Percentiles rank a stretch among this genome's conserved stretches.
phyloP scores from a whole-genome alignment of 2,329 filamentous ascomycete species.

The Arachnomyces sp. region DNA sequence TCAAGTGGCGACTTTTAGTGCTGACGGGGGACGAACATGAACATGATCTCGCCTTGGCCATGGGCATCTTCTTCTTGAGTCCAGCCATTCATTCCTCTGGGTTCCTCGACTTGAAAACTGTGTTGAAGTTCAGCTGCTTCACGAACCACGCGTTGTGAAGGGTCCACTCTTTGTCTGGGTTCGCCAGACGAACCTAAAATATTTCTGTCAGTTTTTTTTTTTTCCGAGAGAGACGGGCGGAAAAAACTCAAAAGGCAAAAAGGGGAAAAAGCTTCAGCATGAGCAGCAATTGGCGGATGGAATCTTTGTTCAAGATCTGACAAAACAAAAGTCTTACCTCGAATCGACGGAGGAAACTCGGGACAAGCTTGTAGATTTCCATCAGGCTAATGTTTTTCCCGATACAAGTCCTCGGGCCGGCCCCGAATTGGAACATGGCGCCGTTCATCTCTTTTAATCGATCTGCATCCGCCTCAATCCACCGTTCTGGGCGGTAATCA shows the following conservation, averaged over 20 bases:
- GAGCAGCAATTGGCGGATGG: no score
- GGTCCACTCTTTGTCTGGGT: constrained; percentile 28
- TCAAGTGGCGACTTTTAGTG: no score
- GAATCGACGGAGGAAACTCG: constrained; percentile 40
- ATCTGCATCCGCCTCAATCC: constrained; percentile 37
- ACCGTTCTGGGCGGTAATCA: constrained; percentile 43
- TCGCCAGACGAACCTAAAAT: constrained; percentile 7
- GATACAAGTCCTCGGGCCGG: constrained; percentile 45
- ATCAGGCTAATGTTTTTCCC: constrained; percentile 28
- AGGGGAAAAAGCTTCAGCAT: not conserved
- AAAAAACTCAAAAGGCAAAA: not conserved
- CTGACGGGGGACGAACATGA: no score
- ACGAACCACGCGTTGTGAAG: constrained; percentile 48
- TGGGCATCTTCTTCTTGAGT: no score
- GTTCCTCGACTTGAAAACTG: no score
- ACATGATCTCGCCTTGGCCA: no score
- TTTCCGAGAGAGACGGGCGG: no score
- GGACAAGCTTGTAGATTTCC: constrained; percentile 20
- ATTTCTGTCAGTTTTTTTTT: not conserved
- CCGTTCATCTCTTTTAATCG: constrained; percentile 45
- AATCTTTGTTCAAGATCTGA: not conserved
- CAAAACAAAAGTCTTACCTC: constrained; percentile 24
- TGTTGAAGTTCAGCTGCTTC: constrained; percentile 21
- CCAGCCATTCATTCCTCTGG: no score
- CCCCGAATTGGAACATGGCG: constrained; percentile 48